These are phyloP conservation scores for Penicillium parvum DNA, from an alignment of 495 filamentous ascomycete species.

Conservation along the genomic window DNA sequence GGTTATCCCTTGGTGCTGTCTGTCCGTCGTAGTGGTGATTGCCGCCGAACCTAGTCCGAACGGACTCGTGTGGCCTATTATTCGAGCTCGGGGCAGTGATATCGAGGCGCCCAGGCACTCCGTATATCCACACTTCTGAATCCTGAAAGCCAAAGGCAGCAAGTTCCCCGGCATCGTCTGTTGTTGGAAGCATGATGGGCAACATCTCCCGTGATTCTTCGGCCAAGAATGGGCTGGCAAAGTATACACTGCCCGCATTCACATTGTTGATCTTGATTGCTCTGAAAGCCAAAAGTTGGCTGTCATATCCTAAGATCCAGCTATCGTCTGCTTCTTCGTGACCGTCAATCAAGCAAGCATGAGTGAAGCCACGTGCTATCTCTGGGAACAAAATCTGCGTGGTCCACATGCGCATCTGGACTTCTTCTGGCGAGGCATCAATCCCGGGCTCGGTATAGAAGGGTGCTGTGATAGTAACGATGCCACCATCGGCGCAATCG, in stretches of 20 bases:
- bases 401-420: conserved; percentile 78
- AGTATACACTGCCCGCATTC: conserved; percentile 74
- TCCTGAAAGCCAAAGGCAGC: conserved; percentile 72
- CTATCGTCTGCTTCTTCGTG: conserved; percentile 65
- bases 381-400: conserved; percentile 85
- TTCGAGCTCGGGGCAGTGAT: conserved; percentile 30
- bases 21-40: conserved; percentile 14
- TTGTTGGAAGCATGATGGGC: conserved; percentile 66
- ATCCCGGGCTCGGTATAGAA: conserved; percentile 56
- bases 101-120: conserved; percentile 70
- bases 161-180: conserved; percentile 64
- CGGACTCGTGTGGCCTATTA: conserved; percentile 3
- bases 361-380: conserved; percentile 66
- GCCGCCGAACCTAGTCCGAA: conserved; percentile 12
- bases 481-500: conserved; percentile 57
- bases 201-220: conserved; percentile 37
- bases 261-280: conserved; percentile 70
- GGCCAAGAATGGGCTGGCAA: conserved; percentile 59
- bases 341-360: conserved; percentile 67
- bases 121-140: conserved; percentile 74
- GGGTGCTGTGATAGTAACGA: conserved; percentile 75
- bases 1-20: conserved; percentile 21
- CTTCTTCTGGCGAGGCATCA: conserved; percentile 52
- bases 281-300: conserved; percentile 69
- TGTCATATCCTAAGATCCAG: conserved; percentile 79